These are phyloP conservation scores for Mimosa bimucronata DNA, from an alignment of 306 rosid species.

Conservation along the genomic window DNA sequence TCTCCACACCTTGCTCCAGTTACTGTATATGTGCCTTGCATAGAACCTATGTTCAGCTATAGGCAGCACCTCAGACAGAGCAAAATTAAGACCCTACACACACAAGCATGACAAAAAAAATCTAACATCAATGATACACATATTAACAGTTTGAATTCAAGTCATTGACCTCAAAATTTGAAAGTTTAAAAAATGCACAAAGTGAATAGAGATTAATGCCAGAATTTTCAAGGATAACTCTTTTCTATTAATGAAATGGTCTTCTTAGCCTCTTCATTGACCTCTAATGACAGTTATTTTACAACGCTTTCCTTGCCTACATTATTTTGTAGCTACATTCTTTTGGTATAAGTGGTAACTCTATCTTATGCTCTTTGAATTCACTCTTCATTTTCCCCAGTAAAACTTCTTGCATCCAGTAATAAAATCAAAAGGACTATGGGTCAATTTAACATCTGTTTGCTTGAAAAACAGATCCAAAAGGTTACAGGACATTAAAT, in stretches of 20 bases:
- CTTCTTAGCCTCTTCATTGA: not conserved
- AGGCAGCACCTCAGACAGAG: too few relatives aligned
- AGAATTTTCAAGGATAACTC: not conserved
- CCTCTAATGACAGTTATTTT: not conserved
- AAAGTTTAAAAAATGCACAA: slow-evolving; percentile 21
- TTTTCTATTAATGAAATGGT: not conserved
- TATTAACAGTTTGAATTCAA: too few relatives aligned
- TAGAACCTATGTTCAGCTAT: too few relatives aligned
- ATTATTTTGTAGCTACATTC: not conserved
- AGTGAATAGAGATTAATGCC: not conserved
- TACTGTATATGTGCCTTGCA: too few relatives aligned
- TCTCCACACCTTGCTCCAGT: too few relatives aligned
- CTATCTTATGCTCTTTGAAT: not conserved
- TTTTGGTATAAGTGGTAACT: not conserved
- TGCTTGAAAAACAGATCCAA: slow-evolving; percentile 15
- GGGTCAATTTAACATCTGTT: not conserved
- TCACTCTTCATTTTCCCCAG: not conserved
- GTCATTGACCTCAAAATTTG: too few relatives aligned
- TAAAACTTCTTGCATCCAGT: not conserved
- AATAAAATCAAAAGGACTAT: not conserved
- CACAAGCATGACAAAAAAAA: too few relatives aligned
- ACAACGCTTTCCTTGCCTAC: not conserved
- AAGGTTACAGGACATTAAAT: not conserved
- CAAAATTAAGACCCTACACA: too few relatives aligned
- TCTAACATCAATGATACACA: too few relatives aligned